A percentile compares a stretch with the other conserved stretches of the same genome.
Conservation (phyloP, 768 basidiomycete species). For the Ramaria rubella region DNA sequence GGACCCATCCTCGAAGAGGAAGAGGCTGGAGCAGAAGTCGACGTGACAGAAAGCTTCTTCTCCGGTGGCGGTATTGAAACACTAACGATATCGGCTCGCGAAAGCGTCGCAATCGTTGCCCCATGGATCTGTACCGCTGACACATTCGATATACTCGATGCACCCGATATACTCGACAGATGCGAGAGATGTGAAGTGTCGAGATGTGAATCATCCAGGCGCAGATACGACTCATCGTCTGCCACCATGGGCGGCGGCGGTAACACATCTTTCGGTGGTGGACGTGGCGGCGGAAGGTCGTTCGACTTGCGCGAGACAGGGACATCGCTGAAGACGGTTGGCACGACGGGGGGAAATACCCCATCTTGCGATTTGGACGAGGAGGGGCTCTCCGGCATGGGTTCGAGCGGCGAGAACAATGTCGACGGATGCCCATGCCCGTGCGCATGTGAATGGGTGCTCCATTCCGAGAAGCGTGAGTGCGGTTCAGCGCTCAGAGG, state of each 20-base stretch:
- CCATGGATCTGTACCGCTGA: background rate
- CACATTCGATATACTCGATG: background rate
- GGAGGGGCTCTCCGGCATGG: constrained; percentile 2
- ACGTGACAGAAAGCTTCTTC: background rate
- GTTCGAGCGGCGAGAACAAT: background rate
- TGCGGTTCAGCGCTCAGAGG: background rate
- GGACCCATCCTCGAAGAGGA: background rate
- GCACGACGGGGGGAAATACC: background rate
- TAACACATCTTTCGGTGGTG: constrained; percentile 5
- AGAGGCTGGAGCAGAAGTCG: background rate
- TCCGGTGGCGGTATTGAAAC: background rate
- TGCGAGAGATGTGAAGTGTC: background rate
- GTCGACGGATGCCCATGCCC: background rate
- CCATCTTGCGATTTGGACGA: background rate
- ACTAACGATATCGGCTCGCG: background rate
- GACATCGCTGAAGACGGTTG: background rate
- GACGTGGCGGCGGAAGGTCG: constrained; percentile 6
- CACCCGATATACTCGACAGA: background rate
- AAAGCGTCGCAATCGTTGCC: background rate
- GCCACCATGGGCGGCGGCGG: constrained; percentile 1
- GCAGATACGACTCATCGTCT: background rate
- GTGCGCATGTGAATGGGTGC: background rate
- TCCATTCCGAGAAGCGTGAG: background rate
- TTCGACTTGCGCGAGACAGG: background rate
- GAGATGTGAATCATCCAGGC: background rate